phyloP scores from a whole-genome alignment of 73 alveolate species.

The Tetrahymena borealis region DNA sequence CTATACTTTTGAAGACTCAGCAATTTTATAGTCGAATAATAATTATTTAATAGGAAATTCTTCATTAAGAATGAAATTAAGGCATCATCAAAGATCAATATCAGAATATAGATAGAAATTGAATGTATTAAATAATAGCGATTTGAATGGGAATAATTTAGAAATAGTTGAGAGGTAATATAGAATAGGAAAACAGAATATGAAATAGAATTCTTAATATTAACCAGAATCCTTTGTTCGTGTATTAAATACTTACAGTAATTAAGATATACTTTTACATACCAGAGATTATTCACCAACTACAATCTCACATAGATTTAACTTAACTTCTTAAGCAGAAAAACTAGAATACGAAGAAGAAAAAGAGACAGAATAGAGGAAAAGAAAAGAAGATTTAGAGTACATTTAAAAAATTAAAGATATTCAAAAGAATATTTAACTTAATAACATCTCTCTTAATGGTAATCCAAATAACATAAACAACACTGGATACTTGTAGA shows the following conservation, averaged over 20 bases:
- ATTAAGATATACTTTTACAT: not conserved
- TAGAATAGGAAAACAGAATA: not conserved
- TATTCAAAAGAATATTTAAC: not conserved
- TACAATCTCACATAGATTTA: not conserved
- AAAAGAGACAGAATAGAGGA: not conserved
- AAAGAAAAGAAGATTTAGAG: not conserved
- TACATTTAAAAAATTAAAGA: not conserved
- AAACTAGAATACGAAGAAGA: not conserved
- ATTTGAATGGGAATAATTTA: not conserved
- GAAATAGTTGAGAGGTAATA: no score
- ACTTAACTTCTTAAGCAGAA: not conserved
- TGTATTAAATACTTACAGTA: not conserved
- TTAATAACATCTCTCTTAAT: not conserved
- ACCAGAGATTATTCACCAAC: not conserved
- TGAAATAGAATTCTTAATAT: not conserved
- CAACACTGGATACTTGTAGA: not conserved
- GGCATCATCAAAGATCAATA: not conserved
- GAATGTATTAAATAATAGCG: not conserved
- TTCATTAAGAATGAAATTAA: not conserved
- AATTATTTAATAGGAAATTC: not conserved
- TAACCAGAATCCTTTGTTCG: not conserved
- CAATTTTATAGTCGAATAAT: not conserved
- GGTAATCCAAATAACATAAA: not conserved
- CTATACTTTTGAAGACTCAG: not conserved
- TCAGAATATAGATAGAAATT: not conserved